These are phyloP conservation scores for Cytospora mali DNA, from an alignment of 2,329 filamentous ascomycete species.

Conservation along the genomic window DNA sequence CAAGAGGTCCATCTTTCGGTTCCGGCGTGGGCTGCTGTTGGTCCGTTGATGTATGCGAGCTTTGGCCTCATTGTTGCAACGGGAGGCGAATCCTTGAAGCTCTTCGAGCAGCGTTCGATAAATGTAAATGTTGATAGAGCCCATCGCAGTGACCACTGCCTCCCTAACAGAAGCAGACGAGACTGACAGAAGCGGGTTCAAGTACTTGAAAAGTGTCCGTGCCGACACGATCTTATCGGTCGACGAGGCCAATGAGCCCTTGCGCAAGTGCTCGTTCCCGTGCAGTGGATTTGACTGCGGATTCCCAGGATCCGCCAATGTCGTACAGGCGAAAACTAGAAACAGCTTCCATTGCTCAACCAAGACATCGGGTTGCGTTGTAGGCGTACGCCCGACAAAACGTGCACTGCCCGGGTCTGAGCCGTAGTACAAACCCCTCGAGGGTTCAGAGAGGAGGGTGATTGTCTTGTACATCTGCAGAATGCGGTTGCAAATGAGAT, in stretches of 20 bases:
- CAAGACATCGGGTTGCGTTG: slow-evolving; percentile 79
- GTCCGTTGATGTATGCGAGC: slow-evolving; percentile 84
- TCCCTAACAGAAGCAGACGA: slow-evolving; percentile 81
- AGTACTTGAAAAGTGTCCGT: slow-evolving; percentile 83
- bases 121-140: slow-evolving; percentile 92
- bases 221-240: slow-evolving; percentile 84
- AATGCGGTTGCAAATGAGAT: slow-evolving; percentile 89
- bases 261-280: slow-evolving; percentile 75
- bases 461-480: slow-evolving; percentile 91
- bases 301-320: slow-evolving; percentile 79
- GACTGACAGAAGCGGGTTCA: slow-evolving; percentile 84
- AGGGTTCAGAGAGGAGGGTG: slow-evolving; percentile 73
- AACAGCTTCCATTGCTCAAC: slow-evolving; percentile 99
- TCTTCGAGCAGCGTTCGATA: slow-evolving; percentile 91
- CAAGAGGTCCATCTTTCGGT: slow-evolving; percentile 80
- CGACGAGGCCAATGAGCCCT: slow-evolving; percentile 71
- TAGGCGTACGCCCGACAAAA: slow-evolving; percentile 57
- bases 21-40: slow-evolving; percentile 79
- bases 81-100: slow-evolving; percentile 80
- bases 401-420: slow-evolving; percentile 60
- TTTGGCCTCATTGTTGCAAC: slow-evolving; percentile 87
- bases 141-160: slow-evolving; percentile 87
- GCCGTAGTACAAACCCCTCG: slow-evolving; percentile 65
- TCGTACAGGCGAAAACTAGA: slow-evolving; percentile 95
- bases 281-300: slow-evolving; percentile 58